A percentile compares a stretch with the other conserved stretches of the same genome.
phyloP scores from a whole-genome alignment of 352 stramenopile genomes.

The Phytophthora tentaculata region DNA sequence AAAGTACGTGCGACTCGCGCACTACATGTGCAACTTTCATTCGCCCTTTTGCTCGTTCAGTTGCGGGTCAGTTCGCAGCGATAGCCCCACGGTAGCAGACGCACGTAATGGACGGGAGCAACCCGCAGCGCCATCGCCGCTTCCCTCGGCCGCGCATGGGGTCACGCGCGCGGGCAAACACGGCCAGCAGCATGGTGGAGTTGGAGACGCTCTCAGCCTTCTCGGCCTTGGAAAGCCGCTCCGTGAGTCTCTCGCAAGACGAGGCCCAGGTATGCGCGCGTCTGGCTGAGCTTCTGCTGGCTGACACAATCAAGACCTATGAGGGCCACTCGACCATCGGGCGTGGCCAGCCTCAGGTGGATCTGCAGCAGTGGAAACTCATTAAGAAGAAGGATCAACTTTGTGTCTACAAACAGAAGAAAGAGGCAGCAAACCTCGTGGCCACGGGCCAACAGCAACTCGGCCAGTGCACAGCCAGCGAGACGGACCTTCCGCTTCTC shows the following conservation, averaged over 20 bases:
- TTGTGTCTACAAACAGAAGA: slow-evolving; percentile 57
- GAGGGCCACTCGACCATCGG: slow-evolving; percentile 17
- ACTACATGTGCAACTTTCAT: slow-evolving; percentile 11
- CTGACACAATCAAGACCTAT: slow-evolving; percentile 47
- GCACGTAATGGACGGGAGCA: slow-evolving; percentile 17
- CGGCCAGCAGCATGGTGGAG: slow-evolving; percentile 30
- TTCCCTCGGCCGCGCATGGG: slow-evolving; percentile 28
- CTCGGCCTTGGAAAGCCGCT: slow-evolving; percentile 37
- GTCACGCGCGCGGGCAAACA: slow-evolving; percentile 12
- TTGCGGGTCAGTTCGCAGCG: not conserved
- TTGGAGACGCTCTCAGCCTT: slow-evolving; percentile 42
- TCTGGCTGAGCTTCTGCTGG: slow-evolving; percentile 47
- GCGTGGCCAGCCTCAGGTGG: slow-evolving; percentile 29
- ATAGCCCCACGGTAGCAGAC: not conserved
- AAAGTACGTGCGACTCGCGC: slow-evolving; percentile 4
- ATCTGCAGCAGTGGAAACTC: slow-evolving; percentile 67
- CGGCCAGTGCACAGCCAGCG: slow-evolving; percentile 10
- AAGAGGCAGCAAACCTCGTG: slow-evolving; percentile 8
- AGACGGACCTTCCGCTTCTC: slow-evolving; percentile 48
- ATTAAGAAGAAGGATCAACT: slow-evolving; percentile 73
- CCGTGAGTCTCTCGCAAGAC: slow-evolving; percentile 58
- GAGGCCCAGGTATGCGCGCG: slow-evolving; percentile 52
- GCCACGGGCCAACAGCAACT: slow-evolving; percentile 6
- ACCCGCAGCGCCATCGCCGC: slow-evolving; percentile 12
- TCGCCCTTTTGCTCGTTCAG: slow-evolving; percentile 10